Conservation (phyloP, 2,329 filamentous ascomycete species). For the Colletotrichum incanum region DNA sequence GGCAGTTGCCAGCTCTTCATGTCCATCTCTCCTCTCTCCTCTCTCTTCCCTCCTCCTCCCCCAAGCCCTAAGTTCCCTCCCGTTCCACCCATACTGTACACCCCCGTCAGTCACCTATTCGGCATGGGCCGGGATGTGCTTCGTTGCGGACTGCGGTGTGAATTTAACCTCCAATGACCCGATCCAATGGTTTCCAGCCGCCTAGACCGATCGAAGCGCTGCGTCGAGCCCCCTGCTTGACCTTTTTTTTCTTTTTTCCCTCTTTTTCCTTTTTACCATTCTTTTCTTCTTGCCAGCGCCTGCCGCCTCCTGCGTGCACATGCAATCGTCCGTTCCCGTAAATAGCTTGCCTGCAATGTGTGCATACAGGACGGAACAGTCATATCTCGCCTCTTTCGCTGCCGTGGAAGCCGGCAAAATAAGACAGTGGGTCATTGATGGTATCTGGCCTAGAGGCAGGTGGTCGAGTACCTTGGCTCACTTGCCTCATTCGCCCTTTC, state of each 20-base stretch:
- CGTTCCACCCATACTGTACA: not conserved
- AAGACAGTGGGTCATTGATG: too few relatives aligned
- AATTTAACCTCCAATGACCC: constrained; percentile 41
- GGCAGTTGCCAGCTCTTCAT: constrained; percentile 18
- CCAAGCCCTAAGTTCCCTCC: not conserved
- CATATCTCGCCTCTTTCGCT: constrained; percentile 6
- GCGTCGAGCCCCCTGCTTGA: not conserved
- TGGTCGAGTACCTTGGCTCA: not conserved
- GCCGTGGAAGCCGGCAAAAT: too few relatives aligned
- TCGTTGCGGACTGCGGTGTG: constrained; percentile 9
- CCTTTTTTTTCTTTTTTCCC: not conserved
- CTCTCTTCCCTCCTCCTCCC: not conserved
- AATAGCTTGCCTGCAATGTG: not conserved
- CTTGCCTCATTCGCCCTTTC: not conserved
- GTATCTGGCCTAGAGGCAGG: not conserved
- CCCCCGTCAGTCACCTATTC: constrained; percentile 4
- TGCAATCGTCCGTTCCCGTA: not conserved
- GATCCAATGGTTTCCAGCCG: constrained; percentile 36
- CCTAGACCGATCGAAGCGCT: constrained; percentile 40
- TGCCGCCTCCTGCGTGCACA: not conserved
- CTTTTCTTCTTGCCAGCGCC: not conserved
- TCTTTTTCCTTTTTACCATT: not conserved
- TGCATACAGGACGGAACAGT: not conserved
- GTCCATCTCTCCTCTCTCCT: constrained; percentile 3
- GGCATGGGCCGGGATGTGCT: constrained; percentile 28